These are phyloP conservation scores for Metarhizium album DNA, from an alignment of 2,329 filamentous ascomycete genomes.

Conservation along the genomic window DNA sequence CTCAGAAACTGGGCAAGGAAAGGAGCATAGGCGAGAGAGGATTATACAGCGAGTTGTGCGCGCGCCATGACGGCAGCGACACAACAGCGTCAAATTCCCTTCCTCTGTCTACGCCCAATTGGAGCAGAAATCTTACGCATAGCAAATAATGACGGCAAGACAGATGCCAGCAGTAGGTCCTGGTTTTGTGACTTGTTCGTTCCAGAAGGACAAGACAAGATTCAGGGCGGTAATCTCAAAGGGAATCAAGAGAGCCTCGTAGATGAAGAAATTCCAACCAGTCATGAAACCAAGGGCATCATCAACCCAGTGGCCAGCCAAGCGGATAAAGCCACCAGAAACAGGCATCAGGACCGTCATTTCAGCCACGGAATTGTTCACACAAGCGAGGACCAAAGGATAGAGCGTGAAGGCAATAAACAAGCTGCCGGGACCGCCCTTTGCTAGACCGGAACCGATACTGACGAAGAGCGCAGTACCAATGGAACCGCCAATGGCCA, in stretches of 20 bases:
- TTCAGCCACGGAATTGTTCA: slow-evolving; percentile 57
- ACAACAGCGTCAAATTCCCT: not conserved
- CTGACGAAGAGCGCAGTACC: slow-evolving; percentile 50
- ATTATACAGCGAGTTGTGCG: not conserved
- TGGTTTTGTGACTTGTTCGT: slow-evolving; percentile 40
- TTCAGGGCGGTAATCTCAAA: slow-evolving; percentile 33
- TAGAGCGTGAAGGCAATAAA: slow-evolving; percentile 50
- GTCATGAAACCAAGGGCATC: slow-evolving; percentile 49
- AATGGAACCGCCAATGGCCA: slow-evolving; percentile 48
- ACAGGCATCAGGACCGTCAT: slow-evolving; percentile 55
- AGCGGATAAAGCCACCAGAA: slow-evolving; percentile 51
- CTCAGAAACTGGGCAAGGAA: slow-evolving; percentile 1
- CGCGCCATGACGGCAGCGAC: not conserved
- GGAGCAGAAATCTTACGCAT: slow-evolving; percentile 35
- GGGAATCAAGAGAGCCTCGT: slow-evolving; percentile 31
- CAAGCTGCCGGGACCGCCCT: slow-evolving; percentile 36
- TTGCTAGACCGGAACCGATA: slow-evolving; percentile 43
- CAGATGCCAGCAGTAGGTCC: slow-evolving; percentile 57
- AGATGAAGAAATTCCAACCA: slow-evolving; percentile 35
- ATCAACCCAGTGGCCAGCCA: slow-evolving; percentile 55
- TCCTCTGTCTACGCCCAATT: not conserved
- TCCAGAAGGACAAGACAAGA: slow-evolving; percentile 31
- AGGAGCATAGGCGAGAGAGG: not conserved
- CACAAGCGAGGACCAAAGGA: slow-evolving; percentile 42
- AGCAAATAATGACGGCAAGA: slow-evolving; percentile 41